These are phyloP conservation scores for Maudiozyma pseudohumilis DNA, from an alignment of 805 yeast genomes.

Conservation along the genomic window DNA sequence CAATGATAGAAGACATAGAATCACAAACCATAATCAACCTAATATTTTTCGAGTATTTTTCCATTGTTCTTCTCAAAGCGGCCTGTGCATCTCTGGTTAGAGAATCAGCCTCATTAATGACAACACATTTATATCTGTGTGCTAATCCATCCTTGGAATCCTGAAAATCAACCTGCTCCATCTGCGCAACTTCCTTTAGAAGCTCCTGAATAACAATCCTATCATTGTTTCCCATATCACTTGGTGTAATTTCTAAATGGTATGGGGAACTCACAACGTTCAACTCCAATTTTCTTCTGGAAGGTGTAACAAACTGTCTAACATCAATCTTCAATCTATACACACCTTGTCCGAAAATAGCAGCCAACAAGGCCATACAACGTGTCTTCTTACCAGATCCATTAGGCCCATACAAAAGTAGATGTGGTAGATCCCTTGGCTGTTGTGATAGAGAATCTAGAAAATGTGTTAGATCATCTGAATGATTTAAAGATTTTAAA, in stretches of 20 bases:
- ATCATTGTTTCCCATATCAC: slow-evolving; percentile 94
- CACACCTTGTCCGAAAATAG: slow-evolving; percentile 74
- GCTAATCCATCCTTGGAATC: slow-evolving; percentile 33
- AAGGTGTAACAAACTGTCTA: slow-evolving; percentile 65
- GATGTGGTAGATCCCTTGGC: slow-evolving; percentile 73
- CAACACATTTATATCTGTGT: slow-evolving; percentile 64
- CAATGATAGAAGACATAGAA: slow-evolving; percentile 82
- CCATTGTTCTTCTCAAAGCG: slow-evolving; percentile 92
- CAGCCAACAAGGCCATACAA: slow-evolving; percentile 65
- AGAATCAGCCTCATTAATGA: slow-evolving; percentile 86
- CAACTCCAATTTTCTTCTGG: slow-evolving; percentile 75
- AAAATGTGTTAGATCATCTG: slow-evolving; percentile 51
- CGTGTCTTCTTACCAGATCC: slow-evolving; percentile 98
- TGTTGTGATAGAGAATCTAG: slow-evolving; percentile 38
- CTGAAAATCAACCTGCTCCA: slow-evolving; percentile 84
- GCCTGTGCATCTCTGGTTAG: slow-evolving; percentile 91
- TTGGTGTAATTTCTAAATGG: slow-evolving; percentile 92
- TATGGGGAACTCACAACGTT: slow-evolving; percentile 86
- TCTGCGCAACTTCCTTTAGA: slow-evolving; percentile 87
- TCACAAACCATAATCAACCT: slow-evolving; percentile 79
- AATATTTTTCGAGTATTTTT: slow-evolving; percentile 80
- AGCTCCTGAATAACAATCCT: slow-evolving; percentile 90
- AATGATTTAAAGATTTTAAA: slow-evolving; percentile 57
- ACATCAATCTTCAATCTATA: slow-evolving; percentile 85
- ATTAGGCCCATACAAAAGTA: slow-evolving; percentile 86